Evolutionary conservation across 495 filamentous ascomycete species (phyloP), one percentile per base, ranked within the genome.

Genomic region (Penicillium dipodomyicola): DNA sequence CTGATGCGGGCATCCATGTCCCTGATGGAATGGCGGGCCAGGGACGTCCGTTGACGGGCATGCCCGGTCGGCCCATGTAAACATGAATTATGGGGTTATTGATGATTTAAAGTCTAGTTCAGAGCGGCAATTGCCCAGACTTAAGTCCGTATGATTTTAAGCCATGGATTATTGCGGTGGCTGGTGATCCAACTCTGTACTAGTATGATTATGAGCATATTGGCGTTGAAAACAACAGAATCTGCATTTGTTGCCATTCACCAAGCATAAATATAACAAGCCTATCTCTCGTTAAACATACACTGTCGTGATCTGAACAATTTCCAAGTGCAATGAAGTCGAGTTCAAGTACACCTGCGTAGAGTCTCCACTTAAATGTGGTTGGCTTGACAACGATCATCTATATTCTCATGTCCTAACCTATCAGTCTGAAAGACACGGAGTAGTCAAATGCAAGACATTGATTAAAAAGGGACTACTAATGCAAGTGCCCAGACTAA

Each of bases 41-140:
- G 11, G 65, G 63, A 15, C 68, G 67, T 44, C 51, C 59, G 41
- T 57, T 70, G 56, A 67, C 65, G 4, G 67, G 69, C 52, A 30
- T 51, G 29, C 57, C 62, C 4, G 32, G 39, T 19, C 62, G 61
- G 12, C 54, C 59, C 49, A 58, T 62, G 3, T 69, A 63, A 52
- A 22, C 20, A 41, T 5, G 30, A 56, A 17, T 56, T 30, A 60
- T 15, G 44, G 33, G 54, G 8, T 40, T 33, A 33, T 23, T 54
- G 43, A 57, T 52, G 55, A 57, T 45, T 52, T 33, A 5, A 22
- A 45, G 19, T 27, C 10, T 44, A 30, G 43, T 52, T 45, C 8
- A 10, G 33, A 37, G 47, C 20, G 43, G 19, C 32, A 12, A 22
- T 55, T 47, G 33, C 15, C 42, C 42, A 11, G 17, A 29, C 15